phyloP scores from a whole-genome alignment of 371 early-diverging fungal species.

The Mortierella sp. region DNA sequence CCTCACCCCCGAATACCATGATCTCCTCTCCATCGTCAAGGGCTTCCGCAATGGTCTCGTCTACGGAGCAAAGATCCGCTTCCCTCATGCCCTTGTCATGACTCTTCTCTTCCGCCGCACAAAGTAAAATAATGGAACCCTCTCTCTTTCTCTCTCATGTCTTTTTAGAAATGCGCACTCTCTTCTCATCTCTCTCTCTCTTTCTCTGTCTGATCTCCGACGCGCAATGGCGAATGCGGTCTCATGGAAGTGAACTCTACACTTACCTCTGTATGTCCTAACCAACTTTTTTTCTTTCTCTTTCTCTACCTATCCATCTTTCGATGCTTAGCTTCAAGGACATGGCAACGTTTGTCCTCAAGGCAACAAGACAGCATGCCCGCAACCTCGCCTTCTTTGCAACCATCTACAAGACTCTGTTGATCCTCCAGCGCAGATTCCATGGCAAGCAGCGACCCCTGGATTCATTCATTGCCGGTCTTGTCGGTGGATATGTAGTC shows the following conservation, averaged over 20 bases:
- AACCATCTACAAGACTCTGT: constrained; percentile 91
- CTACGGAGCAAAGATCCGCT: constrained; percentile 96
- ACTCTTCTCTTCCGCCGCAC: constrained; percentile 92
- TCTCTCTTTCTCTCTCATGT: neutral
- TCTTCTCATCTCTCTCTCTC: neutral
- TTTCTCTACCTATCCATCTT: neutral
- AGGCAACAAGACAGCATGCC: constrained; percentile 92
- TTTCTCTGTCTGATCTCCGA: neutral
- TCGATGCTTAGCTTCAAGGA: constrained; percentile 63
- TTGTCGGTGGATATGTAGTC: constrained; percentile 95
- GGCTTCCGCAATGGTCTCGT: constrained; percentile 96
- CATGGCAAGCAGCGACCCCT: constrained; percentile 78
- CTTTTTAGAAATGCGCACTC: too few species aligned
- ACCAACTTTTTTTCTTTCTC: neutral
- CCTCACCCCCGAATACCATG: constrained; percentile 80
- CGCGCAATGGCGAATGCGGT: neutral
- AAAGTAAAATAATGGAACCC: constrained; percentile 65
- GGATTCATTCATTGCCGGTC: constrained; percentile 92
- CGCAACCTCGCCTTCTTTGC: constrained; percentile 92
- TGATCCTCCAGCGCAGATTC: constrained; percentile 77
- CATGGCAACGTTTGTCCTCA: constrained; percentile 80
- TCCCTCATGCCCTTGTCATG: constrained; percentile 98
- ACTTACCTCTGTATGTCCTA: neutral
- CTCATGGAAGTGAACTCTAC: neutral
- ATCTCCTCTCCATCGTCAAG: constrained; percentile 88